Conservation (phyloP, 140 eudicot genomes). For the Erigeron philadelphicus region DNA sequence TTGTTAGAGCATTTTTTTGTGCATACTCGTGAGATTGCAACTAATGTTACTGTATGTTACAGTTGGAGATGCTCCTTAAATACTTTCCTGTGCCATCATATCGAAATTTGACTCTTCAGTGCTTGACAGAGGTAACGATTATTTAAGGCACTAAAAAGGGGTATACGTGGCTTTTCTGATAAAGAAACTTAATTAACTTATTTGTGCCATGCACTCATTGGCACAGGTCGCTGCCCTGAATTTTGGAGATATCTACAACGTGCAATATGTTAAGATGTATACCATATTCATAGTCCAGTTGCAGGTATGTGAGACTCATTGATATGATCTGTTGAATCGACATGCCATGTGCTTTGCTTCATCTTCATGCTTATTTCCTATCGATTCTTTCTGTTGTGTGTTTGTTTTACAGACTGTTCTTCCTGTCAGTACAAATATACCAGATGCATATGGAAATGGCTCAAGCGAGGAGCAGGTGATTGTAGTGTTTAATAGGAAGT, state of each 20-base stretch:
- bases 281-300: slow-evolving; percentile 72
- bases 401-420: slow-evolving; percentile 52
- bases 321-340: slow-evolving; percentile 3
- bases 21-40: slow-evolving; percentile 17
- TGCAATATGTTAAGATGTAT: slow-evolving; percentile 73
- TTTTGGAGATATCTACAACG: slow-evolving; percentile 83
- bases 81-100: slow-evolving; percentile 76
- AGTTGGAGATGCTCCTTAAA: slow-evolving; percentile 84
- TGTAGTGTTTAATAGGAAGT: slow-evolving; percentile 11
- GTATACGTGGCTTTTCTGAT: slow-evolving; percentile 13
- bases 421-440: slow-evolving; percentile 63
- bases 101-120: slow-evolving; percentile 87
- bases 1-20: neutral
- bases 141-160: neutral
- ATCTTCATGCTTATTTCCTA: neutral
- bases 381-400: slow-evolving; percentile 16
- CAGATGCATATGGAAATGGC: slow-evolving; percentile 83
- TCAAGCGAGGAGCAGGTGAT: slow-evolving; percentile 84
- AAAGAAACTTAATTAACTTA: neutral
- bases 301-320: slow-evolving; percentile 52
- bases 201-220: slow-evolving; percentile 18
- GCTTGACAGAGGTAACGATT: slow-evolving; percentile 78
- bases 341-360: slow-evolving; percentile 4
- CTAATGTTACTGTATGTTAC: slow-evolving; percentile 26
- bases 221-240: slow-evolving; percentile 82